Evolutionary conservation across 345 rosid genomes (phyloP).

Genomic region (Salix suchowensis): DNA sequence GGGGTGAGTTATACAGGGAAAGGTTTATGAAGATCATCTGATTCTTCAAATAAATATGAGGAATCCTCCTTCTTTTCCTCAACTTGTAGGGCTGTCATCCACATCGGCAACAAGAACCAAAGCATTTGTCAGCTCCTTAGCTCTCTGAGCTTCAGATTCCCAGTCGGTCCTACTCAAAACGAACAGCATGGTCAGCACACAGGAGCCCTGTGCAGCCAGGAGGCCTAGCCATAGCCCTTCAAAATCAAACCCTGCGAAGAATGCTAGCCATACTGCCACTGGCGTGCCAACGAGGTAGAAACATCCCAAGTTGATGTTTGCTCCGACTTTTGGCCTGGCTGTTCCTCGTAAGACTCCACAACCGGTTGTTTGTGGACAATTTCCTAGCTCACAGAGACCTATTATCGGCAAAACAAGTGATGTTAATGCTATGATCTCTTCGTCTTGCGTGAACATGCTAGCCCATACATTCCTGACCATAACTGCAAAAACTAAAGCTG

Average conservation of each 20-base stretch:
- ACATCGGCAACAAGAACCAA: neutral
- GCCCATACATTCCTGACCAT: constrained; percentile 68
- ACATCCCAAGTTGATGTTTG: constrained; percentile 76
- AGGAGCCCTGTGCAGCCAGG: constrained; percentile 78
- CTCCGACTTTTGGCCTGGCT: constrained; percentile 78
- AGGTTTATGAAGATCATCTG: constrained; percentile 13
- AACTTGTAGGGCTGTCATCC: constrained; percentile 25
- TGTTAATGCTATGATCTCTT: constrained; percentile 57
- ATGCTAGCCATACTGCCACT: constrained; percentile 63
- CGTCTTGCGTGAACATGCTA: constrained; percentile 57
- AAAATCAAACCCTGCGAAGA: constrained; percentile 54
- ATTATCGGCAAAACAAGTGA: constrained; percentile 68
- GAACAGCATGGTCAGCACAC: constrained; percentile 57
- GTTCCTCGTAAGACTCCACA: constrained; percentile 85
- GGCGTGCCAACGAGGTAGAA: constrained; percentile 84
- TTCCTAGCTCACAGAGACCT: constrained; percentile 84
- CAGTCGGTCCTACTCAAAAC: constrained; percentile 60
- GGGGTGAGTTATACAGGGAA: constrained; percentile 15
- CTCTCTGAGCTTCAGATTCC: constrained; percentile 55
- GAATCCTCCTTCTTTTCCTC: constrained; percentile 37
- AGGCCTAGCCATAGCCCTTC: constrained; percentile 79
- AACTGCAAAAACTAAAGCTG: constrained; percentile 46
- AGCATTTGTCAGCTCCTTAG: constrained; percentile 44
- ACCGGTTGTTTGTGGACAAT: constrained; percentile 80
- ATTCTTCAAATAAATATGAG: constrained; percentile 15